Base-by-base conservation (phyloP, 768 basidiomycete genomes). In the Tremella fuciformis region DNA sequence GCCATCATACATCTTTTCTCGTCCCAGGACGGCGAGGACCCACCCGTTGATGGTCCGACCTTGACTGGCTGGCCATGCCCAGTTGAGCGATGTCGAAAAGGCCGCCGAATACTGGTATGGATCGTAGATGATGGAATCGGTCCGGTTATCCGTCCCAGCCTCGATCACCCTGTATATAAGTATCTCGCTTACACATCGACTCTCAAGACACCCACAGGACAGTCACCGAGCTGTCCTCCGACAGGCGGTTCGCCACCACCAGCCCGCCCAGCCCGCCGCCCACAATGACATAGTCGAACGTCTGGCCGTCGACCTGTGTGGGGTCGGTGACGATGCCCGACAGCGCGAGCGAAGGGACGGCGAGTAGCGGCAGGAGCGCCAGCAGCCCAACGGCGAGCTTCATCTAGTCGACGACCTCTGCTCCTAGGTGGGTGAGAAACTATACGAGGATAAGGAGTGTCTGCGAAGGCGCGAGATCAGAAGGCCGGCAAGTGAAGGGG, bases 231-330 rank as follows among this genome's bases (percentile, higher is more conserved):
- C 73, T 48, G 65, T 82, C 80, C 59, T 82, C 82, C 0, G 80
- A 79, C 22, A 83, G 71, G 42, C 82, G 77, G 24, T 76, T 71
- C 3, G 81, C 82, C n/a, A 82, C 68, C 16, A 80, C 80, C 47
- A 82, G 76, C 15, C 82, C 82, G 16, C 79, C 80, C 25, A 81
- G 76, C 24, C 82, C 82, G 49, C 82, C 82, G 50, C 82, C 81
- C 16, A 76, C 78, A 63, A 82, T 79, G 56, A 86, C 79, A 68
- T 82, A 85, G 77, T 85, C 84, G 67, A 83, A 85, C 0, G 80
- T 65, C 50, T 74, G 59, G 6, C 58, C 59, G 24, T 59, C 49
- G 19, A 75, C 72, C 52, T 50, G 50, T 0, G 59, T 46, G 4
- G 42, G 42, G 22, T 46, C 42, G n/a, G 42, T 46, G 15, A 46